Percentiles rank a stretch among this genome's conserved stretches.
Evolutionary conservation across 352 stramenopile genomes (phyloP).

Genomic region (Thraustochytrium sp.): DNA sequence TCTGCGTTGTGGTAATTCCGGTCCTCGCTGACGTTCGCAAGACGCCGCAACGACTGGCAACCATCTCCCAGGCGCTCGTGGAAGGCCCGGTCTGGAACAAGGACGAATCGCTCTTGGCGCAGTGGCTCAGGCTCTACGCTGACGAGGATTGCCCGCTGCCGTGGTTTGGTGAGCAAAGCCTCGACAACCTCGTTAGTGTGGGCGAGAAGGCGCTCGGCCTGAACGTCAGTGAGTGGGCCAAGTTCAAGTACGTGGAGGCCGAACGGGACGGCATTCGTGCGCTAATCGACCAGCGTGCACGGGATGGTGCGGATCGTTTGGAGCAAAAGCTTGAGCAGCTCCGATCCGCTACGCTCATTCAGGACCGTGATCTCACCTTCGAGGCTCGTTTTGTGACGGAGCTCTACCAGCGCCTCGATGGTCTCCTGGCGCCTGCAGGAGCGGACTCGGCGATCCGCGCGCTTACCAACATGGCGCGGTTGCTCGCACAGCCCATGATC

Average conservation of each 20-base stretch:
- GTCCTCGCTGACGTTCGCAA: conserved; percentile 29
- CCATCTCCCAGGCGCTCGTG: not conserved
- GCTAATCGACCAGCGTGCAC: not conserved
- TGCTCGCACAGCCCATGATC: not conserved
- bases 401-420: not conserved
- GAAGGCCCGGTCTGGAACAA: not conserved
- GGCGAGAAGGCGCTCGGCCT: not conserved
- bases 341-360: conserved; percentile 20
- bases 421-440: not conserved
- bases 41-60: not conserved
- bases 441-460: not conserved
- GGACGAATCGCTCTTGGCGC: not conserved
- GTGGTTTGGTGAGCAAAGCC: conserved; percentile 1
- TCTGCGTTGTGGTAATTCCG: not conserved
- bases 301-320: not conserved
- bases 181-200: not conserved
- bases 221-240: not conserved
- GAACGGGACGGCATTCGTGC: not conserved
- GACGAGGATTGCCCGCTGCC: not conserved
- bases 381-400: not conserved
- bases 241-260: not conserved
- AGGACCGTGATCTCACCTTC: conserved; percentile 3
- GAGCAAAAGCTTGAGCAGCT: conserved; percentile 40
- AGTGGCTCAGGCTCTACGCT: not conserved
- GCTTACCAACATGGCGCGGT: not conserved